Evolutionary conservation across 768 basidiomycete species (phyloP).

Genomic region (Pleurotus pulmonarius): DNA sequence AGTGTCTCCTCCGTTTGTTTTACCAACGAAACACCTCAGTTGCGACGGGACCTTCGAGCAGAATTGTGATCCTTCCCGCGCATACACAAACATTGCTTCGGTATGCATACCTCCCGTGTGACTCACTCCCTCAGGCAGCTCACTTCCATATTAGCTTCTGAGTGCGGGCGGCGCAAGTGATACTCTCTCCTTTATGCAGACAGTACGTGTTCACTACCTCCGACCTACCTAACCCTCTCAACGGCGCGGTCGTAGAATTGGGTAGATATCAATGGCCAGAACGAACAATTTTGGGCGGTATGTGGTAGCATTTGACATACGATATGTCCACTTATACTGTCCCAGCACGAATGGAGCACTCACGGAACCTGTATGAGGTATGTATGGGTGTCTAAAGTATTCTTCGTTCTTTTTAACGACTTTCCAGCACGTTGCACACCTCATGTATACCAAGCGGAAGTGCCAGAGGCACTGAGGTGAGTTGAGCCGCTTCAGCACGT

Average conservation of each 20-base stretch:
- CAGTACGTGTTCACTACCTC: conserved; percentile 25
- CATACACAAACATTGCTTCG: conserved; percentile 38
- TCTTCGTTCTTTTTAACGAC: not conserved
- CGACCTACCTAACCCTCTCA: not conserved
- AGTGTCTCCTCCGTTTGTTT: not conserved
- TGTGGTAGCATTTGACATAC: conserved; percentile 9
- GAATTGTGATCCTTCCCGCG: conserved; percentile 46
- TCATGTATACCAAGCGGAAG: conserved; percentile 56
- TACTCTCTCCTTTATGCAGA: conserved; percentile 57
- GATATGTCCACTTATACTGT: conserved; percentile 3
- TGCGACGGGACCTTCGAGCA: conserved; percentile 41
- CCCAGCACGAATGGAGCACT: conserved; percentile 64
- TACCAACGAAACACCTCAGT: conserved; percentile 33
- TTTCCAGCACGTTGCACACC: conserved; percentile 52
- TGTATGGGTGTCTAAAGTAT: not conserved
- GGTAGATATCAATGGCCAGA: conserved; percentile 56
- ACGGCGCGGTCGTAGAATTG: conserved; percentile 47
- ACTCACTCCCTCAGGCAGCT: not conserved
- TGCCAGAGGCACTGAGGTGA: conserved; percentile 56
- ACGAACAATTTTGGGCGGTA: conserved; percentile 70
- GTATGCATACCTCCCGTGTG: conserved; percentile 28
- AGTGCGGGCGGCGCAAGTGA: conserved; percentile 50
- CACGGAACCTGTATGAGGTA: conserved; percentile 63
- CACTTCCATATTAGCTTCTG: conserved; percentile 42
- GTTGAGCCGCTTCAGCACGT: not conserved